Evolutionary conservation across 2,329 filamentous ascomycete species (phyloP).

Genomic region (Beauveria varroae): DNA sequence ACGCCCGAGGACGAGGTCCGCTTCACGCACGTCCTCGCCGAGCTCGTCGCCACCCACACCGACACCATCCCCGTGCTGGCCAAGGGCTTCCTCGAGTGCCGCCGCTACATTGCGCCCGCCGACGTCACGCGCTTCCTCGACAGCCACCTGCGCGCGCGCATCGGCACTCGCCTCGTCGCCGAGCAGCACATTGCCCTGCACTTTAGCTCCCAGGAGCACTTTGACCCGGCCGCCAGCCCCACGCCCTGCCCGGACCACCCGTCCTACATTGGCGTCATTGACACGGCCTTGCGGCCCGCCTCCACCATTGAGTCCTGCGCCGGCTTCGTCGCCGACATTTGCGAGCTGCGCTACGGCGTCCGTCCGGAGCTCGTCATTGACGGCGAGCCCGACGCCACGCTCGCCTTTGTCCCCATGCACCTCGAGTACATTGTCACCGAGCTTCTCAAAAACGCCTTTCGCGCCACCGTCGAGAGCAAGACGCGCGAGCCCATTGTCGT

Average conservation of each 20-base stretch:
- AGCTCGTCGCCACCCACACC: constrained; percentile 88
- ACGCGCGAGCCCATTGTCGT: constrained; percentile 79
- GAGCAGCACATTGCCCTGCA: constrained; percentile 96
- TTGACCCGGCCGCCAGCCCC: constrained; percentile 44
- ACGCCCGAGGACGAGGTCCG: constrained; percentile 79
- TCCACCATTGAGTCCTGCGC: constrained; percentile 78
- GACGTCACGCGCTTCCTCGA: constrained; percentile 92
- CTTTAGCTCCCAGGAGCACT: constrained; percentile 61
- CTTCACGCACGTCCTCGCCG: constrained; percentile 88
- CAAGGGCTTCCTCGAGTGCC: constrained; percentile 84
- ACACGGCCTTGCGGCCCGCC: constrained; percentile 78
- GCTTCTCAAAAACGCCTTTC: constrained; percentile 92
- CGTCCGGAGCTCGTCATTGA: constrained; percentile 74
- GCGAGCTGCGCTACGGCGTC: constrained; percentile 90
- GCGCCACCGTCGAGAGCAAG: constrained; percentile 82
- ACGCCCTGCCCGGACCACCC: constrained; percentile 44
- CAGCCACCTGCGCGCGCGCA: constrained; percentile 85
- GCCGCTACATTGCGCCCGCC: constrained; percentile 73
- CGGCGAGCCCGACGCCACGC: constrained; percentile 78
- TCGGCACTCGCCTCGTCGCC: constrained; percentile 87
- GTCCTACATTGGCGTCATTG: constrained; percentile 89
- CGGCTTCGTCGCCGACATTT: constrained; percentile 88
- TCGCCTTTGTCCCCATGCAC: constrained; percentile 92
- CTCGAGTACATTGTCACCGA: constrained; percentile 97
- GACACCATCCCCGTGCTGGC: constrained; percentile 93